phyloP scores from a whole-genome alignment of 345 rosid genomes.

The Salix caprea region DNA sequence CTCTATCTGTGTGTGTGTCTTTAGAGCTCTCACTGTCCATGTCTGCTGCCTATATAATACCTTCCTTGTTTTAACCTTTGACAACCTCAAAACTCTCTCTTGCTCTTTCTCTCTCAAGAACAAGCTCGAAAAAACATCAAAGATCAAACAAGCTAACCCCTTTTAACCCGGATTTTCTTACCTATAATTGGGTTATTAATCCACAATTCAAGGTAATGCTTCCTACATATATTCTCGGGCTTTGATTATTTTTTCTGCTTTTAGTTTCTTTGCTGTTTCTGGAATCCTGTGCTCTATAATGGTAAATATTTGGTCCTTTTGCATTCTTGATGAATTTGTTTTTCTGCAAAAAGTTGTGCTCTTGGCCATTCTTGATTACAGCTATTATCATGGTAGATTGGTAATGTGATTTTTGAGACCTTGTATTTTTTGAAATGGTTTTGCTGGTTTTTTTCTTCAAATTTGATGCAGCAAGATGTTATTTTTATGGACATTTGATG shows the following conservation, averaged over 20 bases:
- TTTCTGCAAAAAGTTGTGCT: not conserved
- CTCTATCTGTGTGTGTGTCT: too few relatives aligned
- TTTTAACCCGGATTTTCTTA: not conserved
- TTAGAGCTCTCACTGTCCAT: not conserved
- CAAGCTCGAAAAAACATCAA: not conserved
- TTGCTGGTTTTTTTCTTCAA: not conserved
- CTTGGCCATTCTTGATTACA: not conserved
- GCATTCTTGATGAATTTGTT: conserved; percentile 7
- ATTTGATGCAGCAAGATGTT: too few relatives aligned
- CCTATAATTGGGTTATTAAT: not conserved
- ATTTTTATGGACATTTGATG: too few relatives aligned
- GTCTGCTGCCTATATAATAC: conserved; percentile 1
- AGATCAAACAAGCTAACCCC: not conserved
- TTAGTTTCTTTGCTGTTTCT: not conserved
- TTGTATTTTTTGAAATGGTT: not conserved
- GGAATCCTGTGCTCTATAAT: not conserved
- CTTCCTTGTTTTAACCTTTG: not conserved
- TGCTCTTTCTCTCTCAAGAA: not conserved
- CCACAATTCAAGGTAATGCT: conserved; percentile 43
- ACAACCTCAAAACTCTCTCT: not conserved
- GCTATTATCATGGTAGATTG: not conserved
- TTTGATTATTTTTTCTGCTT: not conserved
- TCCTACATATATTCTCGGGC: not conserved
- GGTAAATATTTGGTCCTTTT: not conserved
- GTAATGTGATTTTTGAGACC: not conserved